Evolutionary conservation across 2,329 filamentous ascomycete genomes (phyloP).

Genomic region (Fulvia fulva): DNA sequence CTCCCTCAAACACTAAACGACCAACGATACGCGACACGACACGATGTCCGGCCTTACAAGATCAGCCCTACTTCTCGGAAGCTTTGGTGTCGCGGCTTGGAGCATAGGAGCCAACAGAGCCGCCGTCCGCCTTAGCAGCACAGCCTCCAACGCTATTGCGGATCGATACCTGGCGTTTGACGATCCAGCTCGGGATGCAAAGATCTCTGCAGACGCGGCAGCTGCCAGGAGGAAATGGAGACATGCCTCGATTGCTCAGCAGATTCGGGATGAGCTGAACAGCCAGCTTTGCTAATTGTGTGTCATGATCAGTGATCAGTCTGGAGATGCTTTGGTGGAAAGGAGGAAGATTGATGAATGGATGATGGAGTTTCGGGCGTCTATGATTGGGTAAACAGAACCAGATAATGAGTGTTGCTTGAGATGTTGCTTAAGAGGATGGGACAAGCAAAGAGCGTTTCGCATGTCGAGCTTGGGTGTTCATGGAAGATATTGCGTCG

Average conservation of each 20-base stretch:
- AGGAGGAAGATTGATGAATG: neutral
- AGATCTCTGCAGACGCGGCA: neutral
- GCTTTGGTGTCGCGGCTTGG: neutral
- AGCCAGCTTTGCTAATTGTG: conserved; percentile 1
- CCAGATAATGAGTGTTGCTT: neutral
- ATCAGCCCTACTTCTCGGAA: neutral
- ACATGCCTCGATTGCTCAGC: conserved; percentile 1
- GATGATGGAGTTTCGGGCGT: neutral
- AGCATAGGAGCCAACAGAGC: neutral
- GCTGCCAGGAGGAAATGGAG: conserved; percentile 3
- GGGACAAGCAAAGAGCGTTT: neutral
- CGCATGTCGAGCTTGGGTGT: neutral
- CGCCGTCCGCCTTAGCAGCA: neutral
- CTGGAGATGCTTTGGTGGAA: no score
- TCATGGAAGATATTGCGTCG: neutral
- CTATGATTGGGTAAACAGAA: neutral
- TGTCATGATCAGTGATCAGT: neutral
- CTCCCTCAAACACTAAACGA: neutral
- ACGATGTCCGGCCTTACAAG: neutral
- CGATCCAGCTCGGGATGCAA: neutral
- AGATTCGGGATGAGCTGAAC: conserved; percentile 5
- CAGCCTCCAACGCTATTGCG: conserved; percentile 4
- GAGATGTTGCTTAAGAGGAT: neutral
- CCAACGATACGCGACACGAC: neutral
- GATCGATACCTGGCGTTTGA: conserved; percentile 5